Evolutionary conservation across 2,329 filamentous ascomycete species (phyloP).

Genomic region (Orbilia ellipsospora): DNA sequence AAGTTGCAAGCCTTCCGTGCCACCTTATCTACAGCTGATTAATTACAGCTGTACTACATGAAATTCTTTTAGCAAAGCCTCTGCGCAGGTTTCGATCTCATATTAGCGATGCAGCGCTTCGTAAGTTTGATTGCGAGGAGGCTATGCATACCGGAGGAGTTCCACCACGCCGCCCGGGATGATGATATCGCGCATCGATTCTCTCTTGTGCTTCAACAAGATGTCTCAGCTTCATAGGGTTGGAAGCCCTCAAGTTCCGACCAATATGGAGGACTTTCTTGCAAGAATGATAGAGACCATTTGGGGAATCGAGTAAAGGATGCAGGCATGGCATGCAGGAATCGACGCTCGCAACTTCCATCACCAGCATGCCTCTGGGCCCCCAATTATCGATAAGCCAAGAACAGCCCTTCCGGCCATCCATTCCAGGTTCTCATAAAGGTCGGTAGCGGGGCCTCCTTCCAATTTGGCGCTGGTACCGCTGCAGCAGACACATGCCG

Average conservation of each 20-base stretch:
- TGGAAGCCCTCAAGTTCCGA: constrained; percentile 12
- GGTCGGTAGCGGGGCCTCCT: constrained; percentile 41
- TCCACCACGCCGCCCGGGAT: neutral
- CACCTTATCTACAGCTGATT: no score
- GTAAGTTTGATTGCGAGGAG: constrained; percentile 24
- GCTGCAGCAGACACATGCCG: constrained; percentile 19
- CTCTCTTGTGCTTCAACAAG: neutral
- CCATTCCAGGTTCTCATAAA: constrained; percentile 21
- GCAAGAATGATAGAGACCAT: neutral
- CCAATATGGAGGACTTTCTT: constrained; percentile 7
- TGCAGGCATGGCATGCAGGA: neutral
- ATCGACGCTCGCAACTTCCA: neutral
- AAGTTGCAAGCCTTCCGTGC: no score
- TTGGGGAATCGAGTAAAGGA: neutral
- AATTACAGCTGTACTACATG: no score
- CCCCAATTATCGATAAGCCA: constrained; percentile 28
- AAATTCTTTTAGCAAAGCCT: no score
- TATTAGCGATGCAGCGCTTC: neutral
- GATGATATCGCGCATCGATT: neutral
- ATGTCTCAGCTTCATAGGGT: neutral
- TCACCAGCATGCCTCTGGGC: neutral
- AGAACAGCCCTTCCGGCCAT: constrained; percentile 5
- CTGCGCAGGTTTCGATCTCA: neutral
- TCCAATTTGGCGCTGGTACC: constrained; percentile 38
- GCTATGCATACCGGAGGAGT: constrained; percentile 23